Evolutionary conservation across 2,329 filamentous ascomycete species (phyloP).

Genomic region (Neonectria sp.): DNA sequence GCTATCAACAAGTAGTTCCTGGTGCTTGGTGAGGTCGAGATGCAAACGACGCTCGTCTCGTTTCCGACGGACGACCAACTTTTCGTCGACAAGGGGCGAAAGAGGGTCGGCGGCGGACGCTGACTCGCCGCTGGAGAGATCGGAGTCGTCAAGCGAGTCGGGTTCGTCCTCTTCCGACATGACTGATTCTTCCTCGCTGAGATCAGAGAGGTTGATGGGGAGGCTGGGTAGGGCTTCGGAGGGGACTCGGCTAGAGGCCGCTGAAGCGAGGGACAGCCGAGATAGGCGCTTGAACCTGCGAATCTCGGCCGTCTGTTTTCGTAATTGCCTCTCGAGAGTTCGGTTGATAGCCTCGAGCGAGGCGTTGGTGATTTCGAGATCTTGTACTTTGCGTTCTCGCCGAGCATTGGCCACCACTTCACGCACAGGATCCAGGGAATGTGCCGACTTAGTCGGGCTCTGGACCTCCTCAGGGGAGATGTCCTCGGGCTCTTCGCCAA

Average conservation of each 20-base stretch:
- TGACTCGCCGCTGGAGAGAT: constrained; percentile 60
- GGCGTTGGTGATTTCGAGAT: constrained; percentile 96
- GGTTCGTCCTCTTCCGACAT: constrained; percentile 61
- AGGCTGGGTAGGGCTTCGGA: constrained; percentile 61
- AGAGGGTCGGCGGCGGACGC: constrained; percentile 49
- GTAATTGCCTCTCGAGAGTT: constrained; percentile 89
- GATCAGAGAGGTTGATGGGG: constrained; percentile 64
- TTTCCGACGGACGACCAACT: constrained; percentile 64
- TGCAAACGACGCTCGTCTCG: constrained; percentile 88
- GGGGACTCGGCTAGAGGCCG: constrained; percentile 61
- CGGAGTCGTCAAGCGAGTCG: constrained; percentile 68
- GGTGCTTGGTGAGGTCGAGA: constrained; percentile 89
- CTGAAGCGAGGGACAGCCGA: constrained; percentile 72
- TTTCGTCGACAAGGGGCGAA: constrained; percentile 56
- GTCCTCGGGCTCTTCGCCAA: constrained; percentile 55
- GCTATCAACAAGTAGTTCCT: constrained; percentile 88
- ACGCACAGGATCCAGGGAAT: constrained; percentile 73
- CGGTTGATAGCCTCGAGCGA: constrained; percentile 96
- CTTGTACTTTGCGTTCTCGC: constrained; percentile 93
- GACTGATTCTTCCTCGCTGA: constrained; percentile 57
- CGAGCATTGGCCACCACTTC: constrained; percentile 91
- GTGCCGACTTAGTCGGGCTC: constrained; percentile 72
- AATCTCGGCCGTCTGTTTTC: constrained; percentile 91
- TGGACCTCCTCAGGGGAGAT: constrained; percentile 57
- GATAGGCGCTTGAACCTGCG: constrained; percentile 90